These are phyloP conservation scores for Clavispora vitiphila DNA, from an alignment of 805 yeast genomes.

Conservation along the genomic window DNA sequence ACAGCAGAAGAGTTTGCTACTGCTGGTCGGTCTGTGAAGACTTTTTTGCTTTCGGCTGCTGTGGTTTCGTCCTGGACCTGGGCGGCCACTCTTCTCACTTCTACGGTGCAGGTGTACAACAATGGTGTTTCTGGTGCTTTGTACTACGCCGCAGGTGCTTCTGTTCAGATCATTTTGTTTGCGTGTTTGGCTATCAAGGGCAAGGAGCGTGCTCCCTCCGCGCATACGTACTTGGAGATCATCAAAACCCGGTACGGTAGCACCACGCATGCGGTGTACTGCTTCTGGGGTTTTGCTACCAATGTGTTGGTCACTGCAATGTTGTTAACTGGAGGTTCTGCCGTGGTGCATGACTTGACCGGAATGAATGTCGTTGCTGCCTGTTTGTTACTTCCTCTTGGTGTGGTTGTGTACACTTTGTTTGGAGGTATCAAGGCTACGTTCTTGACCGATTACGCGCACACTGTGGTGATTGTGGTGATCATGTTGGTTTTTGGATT, in stretches of 20 bases:
- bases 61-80: constrained; percentile 92
- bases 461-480: constrained; percentile 57
- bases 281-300: constrained; percentile 81
- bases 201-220: constrained; percentile 84
- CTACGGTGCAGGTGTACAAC: constrained; percentile 72
- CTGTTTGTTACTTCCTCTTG: constrained; percentile 75
- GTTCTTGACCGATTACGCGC: constrained; percentile 41
- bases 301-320: constrained; percentile 88
- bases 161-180: constrained; percentile 81
- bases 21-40: constrained; percentile 84
- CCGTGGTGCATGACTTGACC: constrained; percentile 72
- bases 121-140: constrained; percentile 77
- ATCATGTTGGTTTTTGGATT: constrained; percentile 80
- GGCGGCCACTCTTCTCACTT: constrained; percentile 61
- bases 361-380: constrained; percentile 83
- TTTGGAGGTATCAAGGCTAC: constrained; percentile 45
- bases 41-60: constrained; percentile 82
- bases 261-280: constrained; percentile 61
- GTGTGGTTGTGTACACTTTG: constrained; percentile 48
- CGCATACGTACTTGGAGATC: constrained; percentile 87
- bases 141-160: constrained; percentile 88
- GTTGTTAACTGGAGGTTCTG: constrained; percentile 88
- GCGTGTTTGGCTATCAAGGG: constrained; percentile 85
- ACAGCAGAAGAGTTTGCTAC: constrained; percentile 94
- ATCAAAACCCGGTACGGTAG: constrained; percentile 76